Conservation (phyloP, 2,329 filamentous ascomycete genomes). For the Talaromyces sp. region DNA sequence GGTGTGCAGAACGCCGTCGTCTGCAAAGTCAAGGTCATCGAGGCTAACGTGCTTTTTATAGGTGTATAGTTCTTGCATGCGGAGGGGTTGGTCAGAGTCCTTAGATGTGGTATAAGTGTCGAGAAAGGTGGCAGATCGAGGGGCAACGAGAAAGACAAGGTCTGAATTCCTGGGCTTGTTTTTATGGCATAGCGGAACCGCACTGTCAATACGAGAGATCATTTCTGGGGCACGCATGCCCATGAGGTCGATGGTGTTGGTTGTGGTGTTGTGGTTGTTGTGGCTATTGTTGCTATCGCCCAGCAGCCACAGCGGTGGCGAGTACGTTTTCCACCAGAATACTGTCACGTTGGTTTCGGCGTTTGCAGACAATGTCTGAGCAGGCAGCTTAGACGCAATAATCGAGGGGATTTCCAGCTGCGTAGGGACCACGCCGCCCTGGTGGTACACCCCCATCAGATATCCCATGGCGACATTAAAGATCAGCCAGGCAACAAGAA, state of each 20-base stretch:
- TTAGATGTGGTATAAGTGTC: constrained; percentile 27
- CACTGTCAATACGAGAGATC: constrained; percentile 30
- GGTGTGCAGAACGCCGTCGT: constrained; percentile 43
- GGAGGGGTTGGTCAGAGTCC: constrained; percentile 23
- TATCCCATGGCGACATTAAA: constrained; percentile 46
- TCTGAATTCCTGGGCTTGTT: constrained; percentile 14
- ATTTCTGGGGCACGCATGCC: constrained; percentile 39
- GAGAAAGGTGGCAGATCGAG: constrained; percentile 38
- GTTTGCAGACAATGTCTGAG: neutral
- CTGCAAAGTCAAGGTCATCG: constrained; percentile 47
- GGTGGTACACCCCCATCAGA: constrained; percentile 49
- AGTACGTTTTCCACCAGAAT: constrained; percentile 53
- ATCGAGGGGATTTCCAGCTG: constrained; percentile 42
- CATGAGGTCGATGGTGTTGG: constrained; percentile 43
- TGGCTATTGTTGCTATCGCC: constrained; percentile 30
- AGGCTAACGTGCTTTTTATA: constrained; percentile 44
- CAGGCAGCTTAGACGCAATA: constrained; percentile 22
- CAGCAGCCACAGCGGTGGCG: constrained; percentile 46
- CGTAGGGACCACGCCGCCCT: constrained; percentile 46
- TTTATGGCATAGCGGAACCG: constrained; percentile 25
- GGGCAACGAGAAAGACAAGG: constrained; percentile 39
- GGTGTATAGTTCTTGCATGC: constrained; percentile 37
- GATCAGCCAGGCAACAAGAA: constrained; percentile 40
- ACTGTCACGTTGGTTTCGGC: constrained; percentile 26
- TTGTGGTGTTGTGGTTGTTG: constrained; percentile 18